These are phyloP conservation scores for Ustanciosporium gigantosporum DNA, from an alignment of 1,284 basidiomycete species.

Conservation along the genomic window DNA sequence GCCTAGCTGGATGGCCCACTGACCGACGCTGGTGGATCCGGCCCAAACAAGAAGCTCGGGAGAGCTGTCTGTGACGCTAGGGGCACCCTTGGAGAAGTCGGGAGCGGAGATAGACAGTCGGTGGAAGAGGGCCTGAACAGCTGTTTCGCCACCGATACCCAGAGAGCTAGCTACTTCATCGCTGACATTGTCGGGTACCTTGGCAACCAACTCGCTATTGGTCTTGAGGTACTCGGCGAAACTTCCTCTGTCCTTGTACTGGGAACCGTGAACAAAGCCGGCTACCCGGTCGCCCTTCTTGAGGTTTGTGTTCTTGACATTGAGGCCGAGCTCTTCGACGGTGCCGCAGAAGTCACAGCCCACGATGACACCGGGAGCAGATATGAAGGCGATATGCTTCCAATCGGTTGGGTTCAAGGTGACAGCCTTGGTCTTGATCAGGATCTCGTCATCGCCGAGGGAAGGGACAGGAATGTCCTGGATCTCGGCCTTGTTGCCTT, in stretches of 20 bases:
- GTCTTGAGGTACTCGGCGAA: constrained; percentile 61
- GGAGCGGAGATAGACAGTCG: constrained; percentile 23
- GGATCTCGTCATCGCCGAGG: constrained; percentile 32
- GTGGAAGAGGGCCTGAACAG: constrained; percentile 47
- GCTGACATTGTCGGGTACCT: constrained; percentile 42
- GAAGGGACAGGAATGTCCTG: constrained; percentile 46
- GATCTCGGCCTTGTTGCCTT: constrained; percentile 40
- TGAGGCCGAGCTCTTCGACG: constrained; percentile 65
- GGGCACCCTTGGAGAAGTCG: constrained; percentile 20
- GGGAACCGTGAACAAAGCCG: constrained; percentile 64
- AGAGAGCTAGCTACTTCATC: constrained; percentile 34
- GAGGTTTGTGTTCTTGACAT: constrained; percentile 57
- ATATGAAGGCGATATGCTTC: constrained; percentile 60
- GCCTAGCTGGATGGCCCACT: constrained; percentile 62
- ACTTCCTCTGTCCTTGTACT: constrained; percentile 56
- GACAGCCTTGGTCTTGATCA: constrained; percentile 41
- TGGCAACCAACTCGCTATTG: constrained; percentile 35
- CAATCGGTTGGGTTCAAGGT: constrained; percentile 59
- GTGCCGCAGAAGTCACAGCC: constrained; percentile 70
- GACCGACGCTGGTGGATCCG: constrained; percentile 66
- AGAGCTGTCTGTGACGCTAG: constrained; percentile 21
- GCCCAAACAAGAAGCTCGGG: constrained; percentile 64
- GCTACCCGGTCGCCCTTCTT: constrained; percentile 68
- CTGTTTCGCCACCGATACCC: constrained; percentile 53
- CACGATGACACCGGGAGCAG: constrained; percentile 62